phyloP scores from a whole-genome alignment of 768 basidiomycete species.

The Podaxis pistillaris region DNA sequence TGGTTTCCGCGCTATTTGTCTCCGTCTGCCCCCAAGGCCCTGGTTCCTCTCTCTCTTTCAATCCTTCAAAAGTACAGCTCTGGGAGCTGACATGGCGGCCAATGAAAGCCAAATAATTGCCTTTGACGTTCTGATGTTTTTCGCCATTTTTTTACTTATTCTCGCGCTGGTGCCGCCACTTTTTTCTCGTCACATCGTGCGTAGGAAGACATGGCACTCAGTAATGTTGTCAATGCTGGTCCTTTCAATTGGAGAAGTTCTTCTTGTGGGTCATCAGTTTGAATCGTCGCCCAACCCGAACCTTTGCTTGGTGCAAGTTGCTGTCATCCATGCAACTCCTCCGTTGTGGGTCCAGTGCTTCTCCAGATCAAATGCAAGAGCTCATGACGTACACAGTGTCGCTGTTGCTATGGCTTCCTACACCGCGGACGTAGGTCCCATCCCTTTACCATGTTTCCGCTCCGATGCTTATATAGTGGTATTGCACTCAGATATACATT shows the following conservation, averaged over 20 bases:
- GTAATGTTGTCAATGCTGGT: constrained; percentile 5
- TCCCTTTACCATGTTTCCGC: not conserved
- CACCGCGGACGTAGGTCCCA: not conserved
- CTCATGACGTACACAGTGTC: not conserved
- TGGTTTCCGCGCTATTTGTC: not conserved
- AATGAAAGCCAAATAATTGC: not conserved
- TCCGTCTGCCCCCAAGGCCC: not conserved
- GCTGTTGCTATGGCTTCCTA: constrained; percentile 6
- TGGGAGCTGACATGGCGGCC: constrained; percentile 1
- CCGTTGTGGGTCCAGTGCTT: not conserved
- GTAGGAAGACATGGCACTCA: constrained; percentile 13
- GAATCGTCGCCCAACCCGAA: not conserved
- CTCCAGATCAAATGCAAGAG: no score
- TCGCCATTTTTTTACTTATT: constrained; percentile 7
- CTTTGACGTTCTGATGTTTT: constrained; percentile 11
- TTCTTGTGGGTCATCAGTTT: constrained; percentile 1
- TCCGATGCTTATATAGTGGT: not conserved
- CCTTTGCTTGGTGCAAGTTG: constrained; percentile 7
- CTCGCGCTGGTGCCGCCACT: constrained; percentile 10
- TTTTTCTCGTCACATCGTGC: constrained; percentile 4
- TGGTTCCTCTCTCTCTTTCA: not conserved
- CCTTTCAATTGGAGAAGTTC: not conserved
- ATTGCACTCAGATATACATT: constrained; percentile 2
- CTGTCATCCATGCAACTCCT: not conserved
- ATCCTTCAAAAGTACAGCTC: not conserved